These are phyloP conservation scores for Cutaneotrichosporon dermatis DNA, from an alignment of 1,284 basidiomycete genomes.

Conservation along the genomic window DNA sequence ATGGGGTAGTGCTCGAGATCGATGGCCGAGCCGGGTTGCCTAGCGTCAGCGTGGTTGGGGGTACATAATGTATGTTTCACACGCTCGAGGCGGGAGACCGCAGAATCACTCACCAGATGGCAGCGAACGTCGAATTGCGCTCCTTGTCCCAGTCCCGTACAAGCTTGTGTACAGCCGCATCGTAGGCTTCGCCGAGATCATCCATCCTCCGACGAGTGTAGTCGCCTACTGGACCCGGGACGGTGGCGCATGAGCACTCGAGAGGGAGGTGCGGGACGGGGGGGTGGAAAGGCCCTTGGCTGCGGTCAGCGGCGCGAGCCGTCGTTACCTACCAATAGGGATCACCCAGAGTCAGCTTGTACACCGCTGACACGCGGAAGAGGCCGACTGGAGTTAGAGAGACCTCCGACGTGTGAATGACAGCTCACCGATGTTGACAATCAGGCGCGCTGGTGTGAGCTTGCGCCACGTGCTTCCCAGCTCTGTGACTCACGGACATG, in stretches of 20 bases:
- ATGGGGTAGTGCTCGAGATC: constrained; percentile 46
- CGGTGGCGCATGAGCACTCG: constrained; percentile 43
- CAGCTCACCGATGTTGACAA: constrained; percentile 38
- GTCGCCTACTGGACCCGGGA: constrained; percentile 43
- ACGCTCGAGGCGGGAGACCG: too few species aligned
- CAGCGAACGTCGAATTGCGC: constrained; percentile 37
- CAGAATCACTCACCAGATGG: constrained; percentile 26
- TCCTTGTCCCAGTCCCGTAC: constrained; percentile 39
- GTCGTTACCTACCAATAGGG: constrained; percentile 38
- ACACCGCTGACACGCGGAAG: constrained; percentile 45
- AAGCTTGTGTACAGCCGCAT: constrained; percentile 37
- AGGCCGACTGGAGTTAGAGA: constrained; percentile 34
- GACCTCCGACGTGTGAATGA: background rate
- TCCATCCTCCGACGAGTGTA: constrained; percentile 45
- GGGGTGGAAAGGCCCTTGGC: constrained; percentile 25
- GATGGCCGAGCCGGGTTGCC: constrained; percentile 46
- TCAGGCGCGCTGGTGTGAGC: constrained; percentile 28
- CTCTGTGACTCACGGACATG: constrained; percentile 38
- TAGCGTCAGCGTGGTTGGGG: constrained; percentile 16
- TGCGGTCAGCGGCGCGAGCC: constrained; percentile 1
- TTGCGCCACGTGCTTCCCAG: background rate
- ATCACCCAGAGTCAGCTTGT: constrained; percentile 36
- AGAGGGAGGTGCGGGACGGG: constrained; percentile 38
- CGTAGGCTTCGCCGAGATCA: constrained; percentile 41
- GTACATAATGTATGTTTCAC: background rate